Percentiles rank a stretch among this genome's conserved stretches.
Evolutionary conservation across 2,329 filamentous ascomycete species (phyloP).

Genomic region (Curvularia verruculosa): DNA sequence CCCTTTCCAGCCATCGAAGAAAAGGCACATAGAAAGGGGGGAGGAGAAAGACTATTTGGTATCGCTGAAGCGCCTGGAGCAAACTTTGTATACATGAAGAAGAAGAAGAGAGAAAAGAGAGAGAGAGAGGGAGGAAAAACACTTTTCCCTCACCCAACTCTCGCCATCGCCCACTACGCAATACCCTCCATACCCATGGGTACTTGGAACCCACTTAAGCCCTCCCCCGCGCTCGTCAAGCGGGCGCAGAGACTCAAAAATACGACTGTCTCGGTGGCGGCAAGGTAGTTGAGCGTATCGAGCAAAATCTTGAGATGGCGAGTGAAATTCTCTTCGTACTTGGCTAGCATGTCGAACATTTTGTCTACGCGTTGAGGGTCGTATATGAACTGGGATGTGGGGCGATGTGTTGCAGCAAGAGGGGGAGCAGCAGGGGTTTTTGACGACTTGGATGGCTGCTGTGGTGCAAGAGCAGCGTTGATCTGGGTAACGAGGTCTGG

Average conservation of each 20-base stretch:
- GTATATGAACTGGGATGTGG: conserved; percentile 53
- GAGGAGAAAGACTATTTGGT: conserved; percentile 11
- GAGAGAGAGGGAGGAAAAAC: too few relatives aligned
- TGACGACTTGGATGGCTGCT: conserved; percentile 13
- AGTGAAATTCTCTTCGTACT: conserved; percentile 93
- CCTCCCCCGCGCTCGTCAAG: conserved; percentile 80
- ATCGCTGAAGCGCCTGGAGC: conserved; percentile 16
- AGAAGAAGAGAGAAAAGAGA: not conserved
- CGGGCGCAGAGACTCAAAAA: conserved; percentile 85
- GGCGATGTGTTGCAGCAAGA: conserved; percentile 20
- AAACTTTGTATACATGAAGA: conserved; percentile 5
- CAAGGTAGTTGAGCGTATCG: conserved; percentile 95
- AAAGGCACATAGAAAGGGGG: not conserved
- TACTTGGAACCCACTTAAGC: conserved; percentile 47
- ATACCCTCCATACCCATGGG: conserved; percentile 34
- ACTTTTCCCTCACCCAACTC: too few relatives aligned
- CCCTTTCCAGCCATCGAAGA: not conserved
- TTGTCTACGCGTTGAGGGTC: conserved; percentile 70
- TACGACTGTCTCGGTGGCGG: conserved; percentile 95
- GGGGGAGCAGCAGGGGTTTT: conserved; percentile 17
- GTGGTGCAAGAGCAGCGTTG: conserved; percentile 60
- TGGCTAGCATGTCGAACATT: conserved; percentile 83
- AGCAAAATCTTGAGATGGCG: conserved; percentile 91
- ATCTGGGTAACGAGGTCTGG: conserved; percentile 70
- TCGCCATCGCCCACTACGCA: conserved; percentile 7